Evolutionary conservation across 1,284 basidiomycete species (phyloP).

Genomic region (Rhodofomes roseus): DNA sequence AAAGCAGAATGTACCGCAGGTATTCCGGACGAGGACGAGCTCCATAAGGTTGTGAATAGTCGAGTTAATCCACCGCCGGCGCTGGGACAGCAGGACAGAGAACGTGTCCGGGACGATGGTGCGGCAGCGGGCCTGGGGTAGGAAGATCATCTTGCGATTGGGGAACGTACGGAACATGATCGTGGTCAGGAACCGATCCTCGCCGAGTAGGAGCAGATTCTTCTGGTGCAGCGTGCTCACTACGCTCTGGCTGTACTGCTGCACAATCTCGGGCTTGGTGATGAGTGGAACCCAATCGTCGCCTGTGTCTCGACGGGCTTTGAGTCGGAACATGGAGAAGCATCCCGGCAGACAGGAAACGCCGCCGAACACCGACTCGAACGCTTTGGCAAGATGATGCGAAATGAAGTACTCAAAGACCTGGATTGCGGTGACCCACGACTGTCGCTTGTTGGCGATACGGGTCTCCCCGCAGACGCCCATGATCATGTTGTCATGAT

Average conservation of each 20-base stretch:
- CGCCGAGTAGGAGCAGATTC: constrained; percentile 93
- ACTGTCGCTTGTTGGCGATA: constrained; percentile 96
- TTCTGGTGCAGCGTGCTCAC: constrained; percentile 97
- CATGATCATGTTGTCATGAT: constrained; percentile 98
- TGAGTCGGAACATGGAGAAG: constrained; percentile 99
- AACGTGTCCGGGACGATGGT: constrained; percentile 98
- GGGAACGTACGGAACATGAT: constrained; percentile 96
- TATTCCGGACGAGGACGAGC: constrained; percentile 92
- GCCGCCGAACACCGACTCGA: constrained; percentile 99
- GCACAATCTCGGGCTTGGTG: constrained; percentile 95
- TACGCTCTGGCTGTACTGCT: constrained; percentile 93
- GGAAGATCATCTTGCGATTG: constrained; percentile 98
- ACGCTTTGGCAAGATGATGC: constrained; percentile 96
- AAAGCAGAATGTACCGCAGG: constrained; percentile 96
- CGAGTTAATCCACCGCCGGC: constrained; percentile 99
- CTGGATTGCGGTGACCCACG: constrained; percentile 98
- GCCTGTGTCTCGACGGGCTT: constrained; percentile 82
- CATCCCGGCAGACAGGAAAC: constrained; percentile 98
- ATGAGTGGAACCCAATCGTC: constrained; percentile 99
- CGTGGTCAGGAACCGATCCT: constrained; percentile 98
- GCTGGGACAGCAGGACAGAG: constrained; percentile 89
- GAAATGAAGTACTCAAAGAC: constrained; percentile 99
- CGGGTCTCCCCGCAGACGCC: constrained; percentile 98
- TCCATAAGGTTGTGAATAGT: constrained; percentile 99
- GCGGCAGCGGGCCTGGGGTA: constrained; percentile 92